A percentile compares a stretch with the other conserved stretches of the same genome.
phyloP scores from a whole-genome alignment of 352 stramenopile species.

The Phytophthora podocarpi region DNA sequence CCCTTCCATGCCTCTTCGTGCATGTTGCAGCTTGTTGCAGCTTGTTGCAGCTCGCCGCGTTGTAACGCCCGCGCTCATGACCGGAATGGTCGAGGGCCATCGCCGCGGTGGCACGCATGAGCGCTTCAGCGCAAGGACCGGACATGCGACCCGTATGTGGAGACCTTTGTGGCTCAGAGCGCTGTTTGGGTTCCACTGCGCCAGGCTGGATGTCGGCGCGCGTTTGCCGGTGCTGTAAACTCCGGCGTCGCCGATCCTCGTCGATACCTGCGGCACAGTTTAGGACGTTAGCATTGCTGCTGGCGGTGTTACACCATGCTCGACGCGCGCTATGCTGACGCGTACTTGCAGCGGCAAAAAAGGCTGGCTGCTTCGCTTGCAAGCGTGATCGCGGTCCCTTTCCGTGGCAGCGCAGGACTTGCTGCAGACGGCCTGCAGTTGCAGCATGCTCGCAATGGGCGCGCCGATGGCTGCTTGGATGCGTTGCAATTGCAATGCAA shows the following conservation, averaged over 20 bases:
- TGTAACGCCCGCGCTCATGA: constrained; percentile 28
- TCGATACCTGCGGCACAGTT: not conserved
- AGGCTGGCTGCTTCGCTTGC: too few species aligned
- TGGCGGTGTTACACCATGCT: too few species aligned
- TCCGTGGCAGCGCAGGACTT: too few species aligned
- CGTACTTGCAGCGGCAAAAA: too few species aligned
- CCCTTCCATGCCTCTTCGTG: constrained; percentile 24
- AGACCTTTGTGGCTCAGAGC: constrained; percentile 24
- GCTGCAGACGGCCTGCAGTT: too few species aligned
- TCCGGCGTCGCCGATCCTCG: not conserved
- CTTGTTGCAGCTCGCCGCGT: not conserved
- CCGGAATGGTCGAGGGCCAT: constrained; percentile 11
- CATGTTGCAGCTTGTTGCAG: constrained; percentile 11
- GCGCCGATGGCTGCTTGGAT: too few species aligned
- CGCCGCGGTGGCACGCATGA: constrained; percentile 14
- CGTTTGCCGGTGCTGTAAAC: too few species aligned
- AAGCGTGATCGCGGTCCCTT: too few species aligned
- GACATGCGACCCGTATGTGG: constrained; percentile 12
- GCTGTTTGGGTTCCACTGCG: constrained; percentile 15
- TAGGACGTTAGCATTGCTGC: too few species aligned
- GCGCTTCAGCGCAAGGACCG: constrained; percentile 8
- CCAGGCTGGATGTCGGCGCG: constrained; percentile 8
- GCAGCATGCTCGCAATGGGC: too few species aligned
- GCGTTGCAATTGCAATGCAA: too few species aligned
- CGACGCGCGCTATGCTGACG: too few species aligned